A percentile compares a stretch with the other conserved stretches of the same genome.
phyloP scores from a whole-genome alignment of 2,329 filamentous ascomycete genomes.

The Grosmannia serpens region DNA sequence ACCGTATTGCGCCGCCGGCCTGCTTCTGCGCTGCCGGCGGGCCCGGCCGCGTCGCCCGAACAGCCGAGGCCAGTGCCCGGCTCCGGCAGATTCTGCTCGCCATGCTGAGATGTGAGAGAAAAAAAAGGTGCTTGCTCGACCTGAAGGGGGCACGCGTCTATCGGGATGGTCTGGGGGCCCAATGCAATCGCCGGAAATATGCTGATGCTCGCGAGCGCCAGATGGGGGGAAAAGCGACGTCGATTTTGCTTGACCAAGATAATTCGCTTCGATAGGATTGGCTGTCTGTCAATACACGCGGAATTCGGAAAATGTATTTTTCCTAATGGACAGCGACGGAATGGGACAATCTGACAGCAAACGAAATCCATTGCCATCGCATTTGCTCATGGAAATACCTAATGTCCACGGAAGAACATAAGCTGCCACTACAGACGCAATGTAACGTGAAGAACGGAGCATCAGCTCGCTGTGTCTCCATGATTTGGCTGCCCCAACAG shows the following conservation, averaged over 20 bases:
- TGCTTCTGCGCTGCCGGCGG: slow-evolving; percentile 10
- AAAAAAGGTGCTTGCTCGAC: slow-evolving; percentile 12
- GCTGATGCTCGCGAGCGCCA: background rate
- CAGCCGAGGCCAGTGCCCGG: slow-evolving; percentile 43
- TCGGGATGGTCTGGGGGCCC: background rate
- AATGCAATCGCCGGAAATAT: background rate
- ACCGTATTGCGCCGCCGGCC: slow-evolving; percentile 23
- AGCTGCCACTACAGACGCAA: background rate
- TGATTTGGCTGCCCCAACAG: background rate
- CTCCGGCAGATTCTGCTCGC: slow-evolving; percentile 48
- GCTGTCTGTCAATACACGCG: background rate
- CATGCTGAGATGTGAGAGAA: slow-evolving; percentile 33
- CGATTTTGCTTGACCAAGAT: slow-evolving; percentile 9
- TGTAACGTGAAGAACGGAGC: background rate
- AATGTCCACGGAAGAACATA: too few species aligned
- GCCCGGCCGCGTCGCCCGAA: slow-evolving; percentile 37
- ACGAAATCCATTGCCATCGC: too few species aligned
- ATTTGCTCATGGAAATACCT: background rate
- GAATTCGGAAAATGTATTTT: slow-evolving; percentile 1
- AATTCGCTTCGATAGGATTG: slow-evolving; percentile 11
- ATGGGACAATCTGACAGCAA: too few species aligned
- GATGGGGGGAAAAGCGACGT: slow-evolving; percentile 2
- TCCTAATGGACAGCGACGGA: background rate
- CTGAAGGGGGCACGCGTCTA: background rate
- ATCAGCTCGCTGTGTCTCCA: background rate